Conservation (phyloP, 1,284 basidiomycete species). For the Papiliotrema nemorosa region DNA sequence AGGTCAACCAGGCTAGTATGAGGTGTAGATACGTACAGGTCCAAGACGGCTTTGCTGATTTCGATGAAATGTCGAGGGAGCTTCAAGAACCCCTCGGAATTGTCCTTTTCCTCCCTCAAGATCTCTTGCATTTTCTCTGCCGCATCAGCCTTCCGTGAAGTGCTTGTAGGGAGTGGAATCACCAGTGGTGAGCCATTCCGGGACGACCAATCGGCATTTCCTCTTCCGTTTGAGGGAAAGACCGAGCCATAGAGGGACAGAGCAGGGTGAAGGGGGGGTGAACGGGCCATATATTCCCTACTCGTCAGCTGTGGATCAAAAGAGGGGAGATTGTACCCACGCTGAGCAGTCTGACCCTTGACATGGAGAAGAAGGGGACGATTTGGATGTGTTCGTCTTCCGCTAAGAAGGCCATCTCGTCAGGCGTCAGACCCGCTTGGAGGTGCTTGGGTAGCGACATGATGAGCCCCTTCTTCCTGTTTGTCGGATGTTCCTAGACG, state of each 20-base stretch:
- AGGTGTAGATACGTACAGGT: conserved; percentile 61
- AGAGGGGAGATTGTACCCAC: conserved; percentile 50
- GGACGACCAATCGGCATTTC: conserved; percentile 86
- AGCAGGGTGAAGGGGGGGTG: conserved; percentile 73
- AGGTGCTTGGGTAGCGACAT: conserved; percentile 52
- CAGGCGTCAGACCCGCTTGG: conserved; percentile 48
- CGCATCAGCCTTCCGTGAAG: conserved; percentile 3
- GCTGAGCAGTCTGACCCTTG: conserved; percentile 79
- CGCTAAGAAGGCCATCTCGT: conserved; percentile 81
- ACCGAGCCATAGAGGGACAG: conserved; percentile 92
- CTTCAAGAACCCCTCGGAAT: conserved; percentile 65
- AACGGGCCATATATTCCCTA: conserved; percentile 92
- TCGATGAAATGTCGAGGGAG: conserved; percentile 85
- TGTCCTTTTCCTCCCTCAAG: conserved; percentile 64
- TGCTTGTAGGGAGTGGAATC: conserved; percentile 29
- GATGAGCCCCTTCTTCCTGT: too few species aligned
- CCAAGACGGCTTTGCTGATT: conserved; percentile 80
- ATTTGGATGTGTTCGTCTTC: conserved; percentile 77
- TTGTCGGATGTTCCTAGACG: too few species aligned
- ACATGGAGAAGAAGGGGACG: conserved; percentile 80
- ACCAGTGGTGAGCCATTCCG: conserved; percentile 85
- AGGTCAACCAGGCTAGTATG: not conserved
- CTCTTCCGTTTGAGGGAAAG: conserved; percentile 87
- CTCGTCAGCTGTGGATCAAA: not conserved
- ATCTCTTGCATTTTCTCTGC: conserved; percentile 73